Conservation (phyloP, 495 filamentous ascomycete species). For the Viridothelium virens region DNA sequence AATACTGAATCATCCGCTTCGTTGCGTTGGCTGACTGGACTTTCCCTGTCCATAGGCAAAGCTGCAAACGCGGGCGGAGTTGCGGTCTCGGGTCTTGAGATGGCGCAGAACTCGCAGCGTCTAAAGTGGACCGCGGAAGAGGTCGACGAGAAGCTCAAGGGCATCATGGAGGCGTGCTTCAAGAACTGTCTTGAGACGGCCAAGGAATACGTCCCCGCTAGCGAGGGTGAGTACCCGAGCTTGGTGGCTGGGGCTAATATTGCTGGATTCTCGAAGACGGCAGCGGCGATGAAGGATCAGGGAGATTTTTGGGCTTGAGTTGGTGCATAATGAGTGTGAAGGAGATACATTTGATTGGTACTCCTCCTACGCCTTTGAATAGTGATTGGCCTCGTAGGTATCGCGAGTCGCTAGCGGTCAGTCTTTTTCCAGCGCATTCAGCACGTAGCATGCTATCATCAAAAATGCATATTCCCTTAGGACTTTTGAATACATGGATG, state of each 20-base stretch:
- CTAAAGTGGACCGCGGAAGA: conserved; percentile 79
- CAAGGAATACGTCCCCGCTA: conserved; percentile 69
- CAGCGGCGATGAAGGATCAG: conserved; percentile 87
- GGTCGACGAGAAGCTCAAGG: conserved; percentile 86
- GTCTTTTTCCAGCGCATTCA: no score
- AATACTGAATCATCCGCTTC: not conserved
- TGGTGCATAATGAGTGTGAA: not conserved
- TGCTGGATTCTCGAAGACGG: conserved; percentile 95
- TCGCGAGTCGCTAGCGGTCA: no score
- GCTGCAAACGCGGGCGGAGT: conserved; percentile 97
- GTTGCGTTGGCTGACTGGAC: not conserved
- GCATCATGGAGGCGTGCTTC: conserved; percentile 93
- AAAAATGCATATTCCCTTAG: no score
- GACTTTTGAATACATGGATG: no score
- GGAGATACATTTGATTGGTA: not conserved
- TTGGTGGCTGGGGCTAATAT: conserved; percentile 93
- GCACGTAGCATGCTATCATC: no score
- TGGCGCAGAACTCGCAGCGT: conserved; percentile 93
- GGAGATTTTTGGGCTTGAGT: conserved; percentile 88
- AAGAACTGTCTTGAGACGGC: conserved; percentile 84
- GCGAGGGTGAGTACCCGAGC: conserved; percentile 77
- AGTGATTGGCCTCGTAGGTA: no score
- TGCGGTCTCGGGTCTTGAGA: conserved; percentile 94
- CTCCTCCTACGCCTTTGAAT: no score
- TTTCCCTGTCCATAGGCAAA: conserved; percentile 42